Percentiles rank a stretch among this genome's conserved stretches.
Conservation (phyloP, 192 early-diverging fungal species). For the Pilobolus umbonatus region DNA sequence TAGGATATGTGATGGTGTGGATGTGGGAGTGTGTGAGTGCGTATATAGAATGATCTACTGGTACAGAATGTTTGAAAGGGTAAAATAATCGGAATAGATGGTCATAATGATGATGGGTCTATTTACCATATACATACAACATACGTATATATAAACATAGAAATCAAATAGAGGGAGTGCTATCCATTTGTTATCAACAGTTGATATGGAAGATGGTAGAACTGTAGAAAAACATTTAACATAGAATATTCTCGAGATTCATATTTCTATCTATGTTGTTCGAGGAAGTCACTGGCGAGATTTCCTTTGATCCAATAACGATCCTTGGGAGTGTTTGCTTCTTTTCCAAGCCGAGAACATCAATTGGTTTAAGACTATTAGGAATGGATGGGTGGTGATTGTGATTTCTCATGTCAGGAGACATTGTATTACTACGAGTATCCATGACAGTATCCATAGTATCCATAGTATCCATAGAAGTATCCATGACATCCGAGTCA, state of each 20-base stretch:
- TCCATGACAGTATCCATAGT: neutral
- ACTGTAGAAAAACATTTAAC: neutral
- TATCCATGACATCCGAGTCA: too few relatives aligned
- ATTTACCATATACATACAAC: too few relatives aligned
- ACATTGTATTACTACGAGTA: neutral
- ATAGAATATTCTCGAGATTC: constrained; percentile 14
- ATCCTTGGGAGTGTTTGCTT: neutral
- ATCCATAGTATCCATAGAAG: too few relatives aligned
- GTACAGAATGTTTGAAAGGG: too few relatives aligned
- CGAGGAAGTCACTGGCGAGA: neutral
- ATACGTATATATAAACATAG: constrained; percentile 2
- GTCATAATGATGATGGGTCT: too few relatives aligned
- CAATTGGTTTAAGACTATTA: constrained; percentile 14
- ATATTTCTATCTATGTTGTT: constrained; percentile 8
- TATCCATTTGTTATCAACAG: neutral
- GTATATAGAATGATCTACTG: too few relatives aligned
- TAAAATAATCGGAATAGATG: too few relatives aligned
- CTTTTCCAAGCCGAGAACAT: constrained; percentile 1
- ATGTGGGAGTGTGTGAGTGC: too few relatives aligned
- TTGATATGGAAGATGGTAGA: neutral
- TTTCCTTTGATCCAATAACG: neutral
- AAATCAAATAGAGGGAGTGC: neutral
- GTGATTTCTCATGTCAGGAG: neutral
- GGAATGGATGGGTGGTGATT: neutral
- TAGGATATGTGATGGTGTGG: too few relatives aligned